Evolutionary conservation across 495 filamentous ascomycete species (phyloP).

Genomic region (Parmelia sp.): DNA sequence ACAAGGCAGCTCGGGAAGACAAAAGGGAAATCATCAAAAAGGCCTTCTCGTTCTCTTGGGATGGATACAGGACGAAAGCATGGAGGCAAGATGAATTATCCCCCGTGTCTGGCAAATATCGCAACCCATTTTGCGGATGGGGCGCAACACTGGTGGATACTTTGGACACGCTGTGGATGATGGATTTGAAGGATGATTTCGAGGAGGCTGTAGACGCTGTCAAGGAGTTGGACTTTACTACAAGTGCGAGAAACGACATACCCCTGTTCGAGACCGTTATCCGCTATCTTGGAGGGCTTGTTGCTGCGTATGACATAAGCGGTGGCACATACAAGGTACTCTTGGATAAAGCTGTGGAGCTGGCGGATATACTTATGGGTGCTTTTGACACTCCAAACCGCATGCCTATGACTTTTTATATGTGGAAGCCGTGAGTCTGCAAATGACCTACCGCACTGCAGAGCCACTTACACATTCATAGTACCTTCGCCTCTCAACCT

Average conservation of each 20-base stretch:
- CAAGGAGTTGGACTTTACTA: constrained; percentile 83
- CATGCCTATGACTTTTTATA: constrained; percentile 85
- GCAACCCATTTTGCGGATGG: constrained; percentile 88
- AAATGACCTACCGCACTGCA: not conserved
- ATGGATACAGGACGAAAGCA: constrained; percentile 63
- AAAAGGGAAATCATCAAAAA: constrained; percentile 59
- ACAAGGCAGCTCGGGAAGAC: constrained; percentile 54
- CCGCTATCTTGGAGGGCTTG: constrained; percentile 74
- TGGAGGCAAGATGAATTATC: constrained; percentile 75
- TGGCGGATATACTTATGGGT: constrained; percentile 83
- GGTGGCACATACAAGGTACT: constrained; percentile 62
- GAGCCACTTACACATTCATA: constrained; percentile 26
- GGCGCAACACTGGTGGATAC: constrained; percentile 88
- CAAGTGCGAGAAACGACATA: constrained; percentile 55
- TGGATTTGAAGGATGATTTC: constrained; percentile 86
- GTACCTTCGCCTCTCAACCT: constrained; percentile 52
- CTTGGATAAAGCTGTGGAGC: constrained; percentile 79
- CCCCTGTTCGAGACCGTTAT: constrained; percentile 85
- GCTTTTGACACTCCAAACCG: constrained; percentile 96
- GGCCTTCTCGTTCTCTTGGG: constrained; percentile 69
- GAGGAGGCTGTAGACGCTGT: constrained; percentile 74
- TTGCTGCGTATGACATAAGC: constrained; percentile 77
- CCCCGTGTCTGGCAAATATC: constrained; percentile 54
- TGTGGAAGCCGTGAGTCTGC: constrained; percentile 64
- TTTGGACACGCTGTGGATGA: constrained; percentile 95